Evolutionary conservation across 495 filamentous ascomycete genomes (phyloP).

Genomic region (Aspergillus affinis): DNA sequence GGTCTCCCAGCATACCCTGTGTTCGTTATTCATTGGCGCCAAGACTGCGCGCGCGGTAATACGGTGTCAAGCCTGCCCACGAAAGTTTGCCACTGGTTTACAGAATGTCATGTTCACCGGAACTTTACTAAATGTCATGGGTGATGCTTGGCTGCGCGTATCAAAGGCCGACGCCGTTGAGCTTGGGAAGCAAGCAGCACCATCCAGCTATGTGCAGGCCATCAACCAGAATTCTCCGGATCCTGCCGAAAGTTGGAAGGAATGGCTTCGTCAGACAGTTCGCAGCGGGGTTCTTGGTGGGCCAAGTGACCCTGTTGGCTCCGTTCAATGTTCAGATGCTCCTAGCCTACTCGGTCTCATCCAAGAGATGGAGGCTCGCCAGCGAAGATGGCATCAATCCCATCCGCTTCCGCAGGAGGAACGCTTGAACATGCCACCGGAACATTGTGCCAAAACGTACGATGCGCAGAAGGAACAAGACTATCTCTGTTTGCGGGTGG

Average conservation of each 20-base stretch:
- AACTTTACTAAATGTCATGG: slow-evolving; percentile 61
- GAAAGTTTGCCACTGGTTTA: slow-evolving; percentile 43
- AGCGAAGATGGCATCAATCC: slow-evolving; percentile 41
- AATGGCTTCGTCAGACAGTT: slow-evolving; percentile 42
- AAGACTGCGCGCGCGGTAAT: slow-evolving; percentile 56
- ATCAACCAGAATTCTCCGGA: slow-evolving; percentile 28
- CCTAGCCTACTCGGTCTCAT: slow-evolving; percentile 39
- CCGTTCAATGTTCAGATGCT: slow-evolving; percentile 23
- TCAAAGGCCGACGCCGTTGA: slow-evolving; percentile 35
- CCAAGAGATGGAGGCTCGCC: slow-evolving; percentile 42
- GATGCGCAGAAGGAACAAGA: slow-evolving; percentile 31
- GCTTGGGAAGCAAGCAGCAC: slow-evolving; percentile 37
- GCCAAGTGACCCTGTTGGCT: slow-evolving; percentile 21
- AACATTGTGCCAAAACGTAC: not conserved
- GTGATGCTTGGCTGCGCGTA: slow-evolving; percentile 54
- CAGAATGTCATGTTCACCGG: slow-evolving; percentile 70
- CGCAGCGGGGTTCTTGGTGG: slow-evolving; percentile 40
- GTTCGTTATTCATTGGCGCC: slow-evolving; percentile 56
- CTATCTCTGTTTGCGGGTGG: slow-evolving; percentile 39
- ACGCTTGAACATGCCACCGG: slow-evolving; percentile 9
- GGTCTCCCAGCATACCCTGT: slow-evolving; percentile 48
- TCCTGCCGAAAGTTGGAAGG: slow-evolving; percentile 32
- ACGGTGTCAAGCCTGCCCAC: slow-evolving; percentile 57
- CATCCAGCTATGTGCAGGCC: slow-evolving; percentile 30
- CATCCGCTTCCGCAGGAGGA: slow-evolving; percentile 20